phyloP scores from a whole-genome alignment of 2,329 filamentous ascomycete genomes.

The Microcera coccophila region DNA sequence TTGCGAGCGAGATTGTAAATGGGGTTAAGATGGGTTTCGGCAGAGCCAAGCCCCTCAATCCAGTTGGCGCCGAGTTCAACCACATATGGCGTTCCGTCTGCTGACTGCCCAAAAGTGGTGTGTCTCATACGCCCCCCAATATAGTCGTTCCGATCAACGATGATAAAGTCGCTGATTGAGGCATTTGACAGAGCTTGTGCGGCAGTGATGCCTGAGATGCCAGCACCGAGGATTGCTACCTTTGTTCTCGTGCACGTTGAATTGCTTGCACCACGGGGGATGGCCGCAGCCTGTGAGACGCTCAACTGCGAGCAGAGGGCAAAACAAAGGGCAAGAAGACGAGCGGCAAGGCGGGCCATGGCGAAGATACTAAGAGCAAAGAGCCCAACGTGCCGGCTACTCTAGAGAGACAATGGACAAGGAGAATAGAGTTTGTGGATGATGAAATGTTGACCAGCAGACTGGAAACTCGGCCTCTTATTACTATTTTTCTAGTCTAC shows the following conservation, averaged over 20 bases:
- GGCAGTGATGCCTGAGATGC: constrained; percentile 60
- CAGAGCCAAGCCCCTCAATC: constrained; percentile 34
- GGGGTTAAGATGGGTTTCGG: constrained; percentile 48
- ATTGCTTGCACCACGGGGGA: constrained; percentile 6
- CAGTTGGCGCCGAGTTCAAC: constrained; percentile 68
- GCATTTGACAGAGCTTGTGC: constrained; percentile 60
- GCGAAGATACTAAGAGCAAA: too few species aligned
- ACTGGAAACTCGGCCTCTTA: too few species aligned
- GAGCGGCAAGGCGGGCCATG: too few species aligned
- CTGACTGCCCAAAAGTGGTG: constrained; percentile 49
- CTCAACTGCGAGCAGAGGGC: too few species aligned
- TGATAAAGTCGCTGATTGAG: constrained; percentile 60
- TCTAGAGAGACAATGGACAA: too few species aligned
- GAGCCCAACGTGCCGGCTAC: too few species aligned
- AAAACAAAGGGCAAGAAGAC: too few species aligned
- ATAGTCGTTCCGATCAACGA: constrained; percentile 59
- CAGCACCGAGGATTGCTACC: constrained; percentile 47
- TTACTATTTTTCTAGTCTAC: too few species aligned
- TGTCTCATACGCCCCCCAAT: constrained; percentile 62
- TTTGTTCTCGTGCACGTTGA: constrained; percentile 27
- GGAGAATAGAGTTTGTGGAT: too few species aligned
- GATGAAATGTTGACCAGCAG: too few species aligned
- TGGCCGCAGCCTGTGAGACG: constrained; percentile 11
- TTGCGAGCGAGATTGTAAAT: constrained; percentile 62
- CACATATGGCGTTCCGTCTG: constrained; percentile 50